These are phyloP conservation scores for Cordyceps tenuipes DNA, from an alignment of 2,329 filamentous ascomycete genomes.

Conservation along the genomic window DNA sequence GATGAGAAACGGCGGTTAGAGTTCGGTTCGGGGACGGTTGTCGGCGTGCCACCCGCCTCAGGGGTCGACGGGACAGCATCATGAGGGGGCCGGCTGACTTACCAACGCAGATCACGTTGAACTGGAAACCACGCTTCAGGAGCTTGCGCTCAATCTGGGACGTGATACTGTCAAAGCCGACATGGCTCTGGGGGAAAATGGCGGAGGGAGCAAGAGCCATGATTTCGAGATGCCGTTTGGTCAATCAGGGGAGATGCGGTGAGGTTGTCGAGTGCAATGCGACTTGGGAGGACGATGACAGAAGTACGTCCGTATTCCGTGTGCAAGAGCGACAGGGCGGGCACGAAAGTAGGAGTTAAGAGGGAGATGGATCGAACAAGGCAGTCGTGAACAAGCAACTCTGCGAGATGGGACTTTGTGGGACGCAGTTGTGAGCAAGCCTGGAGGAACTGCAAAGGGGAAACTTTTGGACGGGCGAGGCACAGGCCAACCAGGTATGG, in stretches of 20 bases:
- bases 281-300: not conserved
- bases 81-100: slow-evolving; percentile 30
- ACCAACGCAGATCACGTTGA: slow-evolving; percentile 99
- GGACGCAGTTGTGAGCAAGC: slow-evolving; percentile 10
- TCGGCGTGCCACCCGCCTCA: slow-evolving; percentile 13
- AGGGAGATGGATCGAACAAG: slow-evolving; percentile 3
- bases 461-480: slow-evolving; percentile 10
- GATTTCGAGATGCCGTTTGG: slow-evolving; percentile 13
- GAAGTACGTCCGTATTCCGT: not conserved
- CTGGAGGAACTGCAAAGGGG: slow-evolving; percentile 12
- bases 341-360: slow-evolving; percentile 4
- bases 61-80: slow-evolving; percentile 5
- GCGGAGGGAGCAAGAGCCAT: slow-evolving; percentile 59
- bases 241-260: not conserved
- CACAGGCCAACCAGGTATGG: slow-evolving; percentile 9
- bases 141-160: slow-evolving; percentile 99
- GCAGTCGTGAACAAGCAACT: slow-evolving; percentile 9
- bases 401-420: slow-evolving; percentile 12
- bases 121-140: slow-evolving; percentile 98
- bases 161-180: slow-evolving; percentile 99
- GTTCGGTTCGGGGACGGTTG: not conserved
- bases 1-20: slow-evolving; percentile 14
- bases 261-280: not conserved
- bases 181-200: slow-evolving; percentile 90
- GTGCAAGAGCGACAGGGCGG: slow-evolving; percentile 7